phyloP scores from a whole-genome alignment of 208 protist genomes.

The Leptomonas seymouri region DNA sequence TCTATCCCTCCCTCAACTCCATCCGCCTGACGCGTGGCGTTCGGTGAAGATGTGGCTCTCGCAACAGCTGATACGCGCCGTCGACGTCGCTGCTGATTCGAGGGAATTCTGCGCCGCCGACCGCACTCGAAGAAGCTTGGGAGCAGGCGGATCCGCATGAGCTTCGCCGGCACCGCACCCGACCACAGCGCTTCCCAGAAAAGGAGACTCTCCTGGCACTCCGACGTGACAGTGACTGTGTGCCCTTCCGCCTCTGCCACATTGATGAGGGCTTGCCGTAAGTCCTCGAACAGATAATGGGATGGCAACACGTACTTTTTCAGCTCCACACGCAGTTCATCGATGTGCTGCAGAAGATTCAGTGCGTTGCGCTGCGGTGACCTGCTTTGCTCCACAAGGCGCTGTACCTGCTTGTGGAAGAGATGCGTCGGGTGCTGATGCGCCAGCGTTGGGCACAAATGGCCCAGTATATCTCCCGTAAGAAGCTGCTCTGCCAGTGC shows the following conservation, averaged over 20 bases:
- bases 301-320: slow-evolving; percentile 29
- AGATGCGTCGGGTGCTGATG: slow-evolving; percentile 45
- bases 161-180: slow-evolving; percentile 42
- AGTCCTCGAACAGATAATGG: slow-evolving; percentile 52
- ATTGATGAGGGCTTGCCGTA: slow-evolving; percentile 34
- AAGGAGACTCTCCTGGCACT: slow-evolving; percentile 30
- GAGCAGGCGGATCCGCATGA: slow-evolving; percentile 23
- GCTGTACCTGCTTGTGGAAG: slow-evolving; percentile 39
- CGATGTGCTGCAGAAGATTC: slow-evolving; percentile 8
- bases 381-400: slow-evolving; percentile 25
- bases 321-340: slow-evolving; percentile 22
- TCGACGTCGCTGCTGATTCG: slow-evolving; percentile 34
- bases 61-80: not conserved
- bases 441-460: slow-evolving; percentile 14
- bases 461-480: slow-evolving; percentile 32
- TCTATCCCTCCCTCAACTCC: not conserved
- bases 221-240: not conserved
- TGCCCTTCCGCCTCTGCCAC: slow-evolving; percentile 29
- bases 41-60: not conserved
- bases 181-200: slow-evolving; percentile 50
- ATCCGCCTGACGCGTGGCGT: not conserved
- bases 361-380: slow-evolving; percentile 6
- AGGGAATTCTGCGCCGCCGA: slow-evolving; percentile 24
- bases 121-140: slow-evolving; percentile 36
- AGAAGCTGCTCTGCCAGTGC: slow-evolving; percentile 49